Evolutionary conservation across 768 basidiomycete species (phyloP), one percentile per base, ranked within the genome.

Genomic region (Tephrocybe sp.): DNA sequence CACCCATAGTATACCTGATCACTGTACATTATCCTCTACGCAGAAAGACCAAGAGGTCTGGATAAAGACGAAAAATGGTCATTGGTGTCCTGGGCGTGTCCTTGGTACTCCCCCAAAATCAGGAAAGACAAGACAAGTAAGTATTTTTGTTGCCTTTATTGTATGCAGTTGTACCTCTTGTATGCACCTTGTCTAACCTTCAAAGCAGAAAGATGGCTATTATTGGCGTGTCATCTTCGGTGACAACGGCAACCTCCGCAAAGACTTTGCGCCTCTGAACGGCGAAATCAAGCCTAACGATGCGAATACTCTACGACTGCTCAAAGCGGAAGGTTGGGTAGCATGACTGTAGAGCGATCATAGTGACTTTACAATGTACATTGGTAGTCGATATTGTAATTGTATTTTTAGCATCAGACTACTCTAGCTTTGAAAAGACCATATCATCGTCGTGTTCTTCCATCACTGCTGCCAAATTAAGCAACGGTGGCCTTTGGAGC

Each of bases 281-380:
- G 85, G 84, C 15, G 83, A 85, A 54, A 75, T 86, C 48, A 87
- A 86, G 63, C 84, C 85, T 2, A 75, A 87, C 59, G 76, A 58
- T 0, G 46, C 64, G 18, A 68, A 76, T 49, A 72, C 78, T 2
- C 74, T 76, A n/a, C 51, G 58, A 26, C 58, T 86, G 51, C 67
- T 87, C 20, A 65, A 68, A 48, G 71, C 74, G 6, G 77, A 73
- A 40, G 81, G 80, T 4, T 79, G 74, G 76, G 54, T 80, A 24
- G 30, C 38, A 61, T 54, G 55, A 58, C 64, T 36, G n/a, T 21
- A 32, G 33, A 24, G 3, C 15, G 32, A 28, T 21, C 9, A 15
- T 4, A 1, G n/a, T n/a, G 1, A 33, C 5, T 30, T 30, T 30
- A 30, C 12, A 17, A 23, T 37, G 24, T 30, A 10, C 17, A 38